Base-by-base conservation (phyloP, 1,284 basidiomycete species). In the Amylostereum areolatum region DNA sequence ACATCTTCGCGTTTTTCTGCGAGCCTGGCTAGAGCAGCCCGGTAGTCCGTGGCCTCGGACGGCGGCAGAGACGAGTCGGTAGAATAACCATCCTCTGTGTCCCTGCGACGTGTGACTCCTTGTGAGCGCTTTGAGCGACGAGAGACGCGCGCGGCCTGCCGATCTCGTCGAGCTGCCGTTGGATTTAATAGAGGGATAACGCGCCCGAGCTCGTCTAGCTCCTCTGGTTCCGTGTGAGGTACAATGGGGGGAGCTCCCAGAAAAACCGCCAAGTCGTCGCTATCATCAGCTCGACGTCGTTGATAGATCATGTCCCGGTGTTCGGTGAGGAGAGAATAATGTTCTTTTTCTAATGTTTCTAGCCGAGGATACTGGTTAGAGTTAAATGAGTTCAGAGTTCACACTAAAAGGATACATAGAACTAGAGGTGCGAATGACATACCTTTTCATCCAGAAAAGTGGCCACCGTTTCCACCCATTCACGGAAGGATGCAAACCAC, bases 361-460 rank as follows among this genome's bases (percentile, higher is more conserved):
- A 97, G 72, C 46, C 73, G 69, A 2, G 93, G 92, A 61, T 84
- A 92, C 92, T 94, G 52, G n/a, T 36, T 2, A 30, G 24, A 35
- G 35, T 9, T 35, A 4, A 34, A 60, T 18, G 58, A 48, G 11
- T 45, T 45, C 27, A 32, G 32, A 39, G 11, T 30, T 49, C 29
- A 49, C 50, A 31, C 30, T 27, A 36, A 46, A 45, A 25, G 43
- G 2, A 47, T 40, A 36, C 50, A 45, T 32, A 32, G 11, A 35
- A 10, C 5, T 9, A 33, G 29, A 40, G 11, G 18, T 18, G 18
- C 18, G 18, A 18, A 18, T 18, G 18, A 54, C 59, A 4, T 40
- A 92, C 92, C 82, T 97, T 97, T 65, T 93, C 91, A 60, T 96
- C 93, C 34, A 97, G 71, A 64, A 97, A 97, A 3, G 77, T 77